phyloP scores from a whole-genome alignment of 2,329 filamentous ascomycete species.

The Neoarthrinium moseri region DNA sequence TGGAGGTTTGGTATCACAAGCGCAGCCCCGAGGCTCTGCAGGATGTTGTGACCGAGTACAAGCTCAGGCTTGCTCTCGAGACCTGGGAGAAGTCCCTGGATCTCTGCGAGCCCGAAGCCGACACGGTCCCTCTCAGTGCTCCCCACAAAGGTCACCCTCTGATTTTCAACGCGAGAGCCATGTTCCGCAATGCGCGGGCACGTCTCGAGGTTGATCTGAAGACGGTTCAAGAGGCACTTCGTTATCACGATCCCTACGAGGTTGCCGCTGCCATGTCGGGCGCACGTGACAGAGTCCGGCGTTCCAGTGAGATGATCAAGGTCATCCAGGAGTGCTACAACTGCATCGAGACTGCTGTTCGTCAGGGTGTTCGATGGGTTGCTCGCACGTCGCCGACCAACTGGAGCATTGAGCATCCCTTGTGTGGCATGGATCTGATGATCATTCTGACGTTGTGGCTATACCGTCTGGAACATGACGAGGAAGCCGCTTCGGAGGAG shows the following conservation, averaged over 20 bases:
- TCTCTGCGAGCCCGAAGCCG: slow-evolving; percentile 86
- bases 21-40: slow-evolving; percentile 96
- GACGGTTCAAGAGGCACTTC: slow-evolving; percentile 90
- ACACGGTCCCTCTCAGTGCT: slow-evolving; percentile 84
- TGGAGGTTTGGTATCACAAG: slow-evolving; percentile 99
- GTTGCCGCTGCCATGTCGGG: slow-evolving; percentile 96
- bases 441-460: slow-evolving; percentile 98
- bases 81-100: slow-evolving; percentile 99
- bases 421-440: slow-evolving; percentile 95
- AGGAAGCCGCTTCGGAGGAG: slow-evolving; percentile 82
- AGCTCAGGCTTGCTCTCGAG: slow-evolving; percentile 89
- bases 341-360: slow-evolving; percentile 92
- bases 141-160: slow-evolving; percentile 95
- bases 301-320: slow-evolving; percentile 96
- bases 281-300: slow-evolving; percentile 89
- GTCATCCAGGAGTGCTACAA: slow-evolving; percentile 97
- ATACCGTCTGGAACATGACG: slow-evolving; percentile 98
- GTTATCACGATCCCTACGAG: slow-evolving; percentile 96
- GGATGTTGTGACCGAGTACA: slow-evolving; percentile 97
- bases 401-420: slow-evolving; percentile 97
- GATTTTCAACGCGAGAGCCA: slow-evolving; percentile 96
- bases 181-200: slow-evolving; percentile 91
- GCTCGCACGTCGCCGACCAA: slow-evolving; percentile 97
- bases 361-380: slow-evolving; percentile 95
- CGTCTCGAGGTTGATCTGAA: slow-evolving; percentile 95